phyloP scores from a whole-genome alignment of 805 yeast species.

The Saturnispora quitensis region DNA sequence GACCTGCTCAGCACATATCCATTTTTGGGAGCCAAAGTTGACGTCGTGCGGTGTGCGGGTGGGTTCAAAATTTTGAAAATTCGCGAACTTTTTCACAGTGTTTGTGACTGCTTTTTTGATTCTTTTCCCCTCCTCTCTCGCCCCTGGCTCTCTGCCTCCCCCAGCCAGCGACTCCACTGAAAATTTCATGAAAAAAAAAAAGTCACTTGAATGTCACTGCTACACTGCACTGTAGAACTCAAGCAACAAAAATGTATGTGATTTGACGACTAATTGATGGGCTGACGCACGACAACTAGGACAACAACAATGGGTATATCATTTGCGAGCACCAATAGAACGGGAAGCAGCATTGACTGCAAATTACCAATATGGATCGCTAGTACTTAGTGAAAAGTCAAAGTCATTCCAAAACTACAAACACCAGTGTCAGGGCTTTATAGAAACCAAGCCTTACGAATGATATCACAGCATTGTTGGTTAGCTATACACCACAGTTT shows the following conservation, averaged over 20 bases:
- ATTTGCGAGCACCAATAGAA: neutral
- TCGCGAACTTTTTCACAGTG: neutral
- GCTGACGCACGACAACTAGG: neutral
- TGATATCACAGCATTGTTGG: too few species aligned
- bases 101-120: conserved; percentile 2
- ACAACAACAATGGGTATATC: too few species aligned
- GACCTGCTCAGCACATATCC: neutral
- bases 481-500: neutral
- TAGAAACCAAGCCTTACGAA: too few species aligned
- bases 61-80: neutral
- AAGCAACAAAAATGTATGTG: conserved; percentile 8
- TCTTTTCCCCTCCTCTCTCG: neutral
- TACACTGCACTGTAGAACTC: neutral
- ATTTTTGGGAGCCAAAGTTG: too few species aligned
- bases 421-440: too few species aligned
- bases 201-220: neutral
- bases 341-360: too few species aligned
- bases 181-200: conserved; percentile 4
- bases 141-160: neutral
- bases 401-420: too few species aligned
- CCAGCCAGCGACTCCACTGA: neutral
- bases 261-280: neutral
- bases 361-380: too few species aligned
- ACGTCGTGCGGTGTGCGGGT: conserved; percentile 8
- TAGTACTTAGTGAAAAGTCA: too few species aligned